Percentiles rank a stretch among this genome's conserved stretches.
phyloP scores from a whole-genome alignment of 371 early-diverging fungal genomes.

The Lichtheimia ramosa region DNA sequence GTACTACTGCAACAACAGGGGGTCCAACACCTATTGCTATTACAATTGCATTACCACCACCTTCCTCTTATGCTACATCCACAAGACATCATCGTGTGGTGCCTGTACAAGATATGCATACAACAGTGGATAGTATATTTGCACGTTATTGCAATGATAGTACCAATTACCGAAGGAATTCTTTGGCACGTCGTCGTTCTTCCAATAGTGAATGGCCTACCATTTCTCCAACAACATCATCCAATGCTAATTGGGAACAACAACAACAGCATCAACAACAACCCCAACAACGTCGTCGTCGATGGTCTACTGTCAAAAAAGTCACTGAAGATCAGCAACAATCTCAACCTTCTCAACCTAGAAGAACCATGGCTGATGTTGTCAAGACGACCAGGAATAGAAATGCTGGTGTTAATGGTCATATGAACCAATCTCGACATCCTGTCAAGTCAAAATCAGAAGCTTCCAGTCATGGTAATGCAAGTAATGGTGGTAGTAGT shows the following conservation, averaged over 20 bases:
- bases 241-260: not conserved
- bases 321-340: not conserved
- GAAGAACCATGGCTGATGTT: conserved; percentile 14
- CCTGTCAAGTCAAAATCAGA: too few species aligned
- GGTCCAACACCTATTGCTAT: conserved; percentile 8
- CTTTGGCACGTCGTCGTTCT: not conserved
- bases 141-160: conserved; percentile 16
- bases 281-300: conserved; percentile 15
- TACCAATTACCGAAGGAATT: not conserved
- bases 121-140: conserved; percentile 23
- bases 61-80: conserved; percentile 6
- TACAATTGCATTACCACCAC: conserved; percentile 14
- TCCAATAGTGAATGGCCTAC: conserved; percentile 19
- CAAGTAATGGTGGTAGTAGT: too few species aligned
- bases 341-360: not conserved
- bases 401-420: too few species aligned
- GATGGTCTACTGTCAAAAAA: conserved; percentile 28
- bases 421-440: too few species aligned
- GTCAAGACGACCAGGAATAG: conserved; percentile 2
- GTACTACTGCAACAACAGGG: conserved; percentile 1
- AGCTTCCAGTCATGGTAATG: too few species aligned
- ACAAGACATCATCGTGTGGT: not conserved
- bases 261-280: conserved; percentile 5
- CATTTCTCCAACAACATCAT: conserved; percentile 11
- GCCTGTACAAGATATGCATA: not conserved